phyloP scores from a whole-genome alignment of 2,329 filamentous ascomycete genomes.

The Pseudogymnoascus sp. region DNA sequence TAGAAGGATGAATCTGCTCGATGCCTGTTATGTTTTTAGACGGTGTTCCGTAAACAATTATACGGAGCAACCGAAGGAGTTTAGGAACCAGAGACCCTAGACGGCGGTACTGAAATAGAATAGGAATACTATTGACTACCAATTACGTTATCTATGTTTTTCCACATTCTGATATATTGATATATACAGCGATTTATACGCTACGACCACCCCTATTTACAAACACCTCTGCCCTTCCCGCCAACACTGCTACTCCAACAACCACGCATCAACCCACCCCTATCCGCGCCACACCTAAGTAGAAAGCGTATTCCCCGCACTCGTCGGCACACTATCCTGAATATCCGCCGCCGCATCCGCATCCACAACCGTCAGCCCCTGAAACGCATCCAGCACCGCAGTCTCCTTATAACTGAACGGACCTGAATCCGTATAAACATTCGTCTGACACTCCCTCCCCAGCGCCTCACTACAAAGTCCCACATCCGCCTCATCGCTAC shows the following conservation, averaged over 20 bases:
- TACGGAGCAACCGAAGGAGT: background rate
- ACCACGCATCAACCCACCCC: background rate
- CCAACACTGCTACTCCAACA: background rate
- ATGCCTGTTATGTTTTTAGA: background rate
- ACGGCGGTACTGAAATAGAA: background rate
- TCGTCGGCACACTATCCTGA: constrained; percentile 22
- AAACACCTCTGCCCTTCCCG: background rate
- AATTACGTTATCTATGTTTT: background rate
- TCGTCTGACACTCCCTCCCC: background rate
- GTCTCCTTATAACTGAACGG: constrained; percentile 22
- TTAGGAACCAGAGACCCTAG: background rate
- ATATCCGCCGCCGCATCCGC: constrained; percentile 23
- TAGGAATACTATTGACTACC: background rate
- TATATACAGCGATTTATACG: background rate
- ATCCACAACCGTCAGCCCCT: constrained; percentile 20
- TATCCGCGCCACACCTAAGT: background rate
- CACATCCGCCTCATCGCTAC: constrained; percentile 14
- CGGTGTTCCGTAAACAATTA: background rate
- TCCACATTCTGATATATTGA: too few relatives aligned
- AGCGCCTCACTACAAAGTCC: background rate
- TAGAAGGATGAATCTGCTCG: background rate
- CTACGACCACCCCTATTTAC: background rate
- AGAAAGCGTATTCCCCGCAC: constrained; percentile 23
- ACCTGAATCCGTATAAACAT: constrained; percentile 19
- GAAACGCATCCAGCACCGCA: constrained; percentile 23